Evolutionary conservation across 164 flowering plant species (phyloP), one percentile per base, ranked within the genome.

Genomic region (Cinnamomum chago): DNA sequence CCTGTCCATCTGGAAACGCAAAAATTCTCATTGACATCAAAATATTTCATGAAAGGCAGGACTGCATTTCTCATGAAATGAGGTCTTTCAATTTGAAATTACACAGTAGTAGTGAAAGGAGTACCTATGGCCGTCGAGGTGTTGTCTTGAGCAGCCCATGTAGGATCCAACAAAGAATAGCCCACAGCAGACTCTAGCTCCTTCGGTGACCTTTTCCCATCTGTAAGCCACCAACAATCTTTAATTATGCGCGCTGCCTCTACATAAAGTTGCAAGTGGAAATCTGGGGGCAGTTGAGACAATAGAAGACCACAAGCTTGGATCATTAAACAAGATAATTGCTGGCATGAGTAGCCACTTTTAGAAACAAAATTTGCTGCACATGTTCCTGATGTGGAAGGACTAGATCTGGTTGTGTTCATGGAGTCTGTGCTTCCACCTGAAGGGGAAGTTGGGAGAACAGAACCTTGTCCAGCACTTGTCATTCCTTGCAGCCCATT

Each of bases 91-190:
- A 55, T 14, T 64, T n/a, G 24, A n/a, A 23, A 20, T 64, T 10
- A 64, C 67, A 71, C 67, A 67, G 18, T 50, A 25, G n/a, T 0
- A 25, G 47, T 30, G 27, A 73, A 73, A 71, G 28, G 23, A 70
- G 70, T 88, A 95, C 99, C 97, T 79, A 95, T 88, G 76, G 95
- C 94, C 65, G 99, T 93, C 60, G 99, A 95, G 76, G 99, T 95
- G 82, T 91, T 92, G 82, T 95, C 99, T 78, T 93, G 98, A 70
- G 95, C 94, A 80, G 99, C 98, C 95, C 97, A 95, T 28, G 97
- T 84, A 68, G 99, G 99, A 86, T 95, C 99, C 77, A 94, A 65
- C 83, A 95, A 85, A 68, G 95, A 91, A 86, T 95, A 93, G 73
- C 96, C 90, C 72, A 95, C 97, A 75, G 98, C 97, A 73, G 97